Conservation (phyloP, 495 filamentous ascomycete genomes). For the Talaromyces nanjingensis region DNA sequence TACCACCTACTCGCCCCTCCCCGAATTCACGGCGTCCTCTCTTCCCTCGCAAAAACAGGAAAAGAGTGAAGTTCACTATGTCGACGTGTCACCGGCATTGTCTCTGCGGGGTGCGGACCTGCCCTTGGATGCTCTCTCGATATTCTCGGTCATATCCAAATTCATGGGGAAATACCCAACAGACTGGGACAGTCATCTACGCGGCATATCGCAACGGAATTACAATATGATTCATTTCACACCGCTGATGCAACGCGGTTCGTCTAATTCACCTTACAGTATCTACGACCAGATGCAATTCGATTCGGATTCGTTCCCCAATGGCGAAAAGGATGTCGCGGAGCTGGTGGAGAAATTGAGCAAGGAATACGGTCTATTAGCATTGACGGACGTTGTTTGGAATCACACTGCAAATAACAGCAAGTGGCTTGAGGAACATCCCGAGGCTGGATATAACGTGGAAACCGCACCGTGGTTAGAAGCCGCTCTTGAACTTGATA, state of each 20-base stretch:
- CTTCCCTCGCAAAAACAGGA: conserved; percentile 47
- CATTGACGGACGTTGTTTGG: conserved; percentile 93
- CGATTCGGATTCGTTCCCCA: conserved; percentile 75
- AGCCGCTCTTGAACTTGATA: conserved; percentile 81
- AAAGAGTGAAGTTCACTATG: conserved; percentile 71
- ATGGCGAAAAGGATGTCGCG: conserved; percentile 77
- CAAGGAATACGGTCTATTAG: conserved; percentile 73
- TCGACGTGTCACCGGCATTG: conserved; percentile 85
- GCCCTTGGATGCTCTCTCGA: conserved; percentile 77
- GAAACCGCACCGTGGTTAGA: conserved; percentile 90
- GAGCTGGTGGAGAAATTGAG: conserved; percentile 75
- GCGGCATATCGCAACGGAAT: conserved; percentile 76
- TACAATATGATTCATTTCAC: conserved; percentile 99
- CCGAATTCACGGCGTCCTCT: conserved; percentile 59
- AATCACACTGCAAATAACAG: conserved; percentile 98
- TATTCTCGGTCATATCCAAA: conserved; percentile 94
- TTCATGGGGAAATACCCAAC: conserved; percentile 90
- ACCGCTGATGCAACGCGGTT: conserved; percentile 79
- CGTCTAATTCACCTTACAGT: conserved; percentile 94
- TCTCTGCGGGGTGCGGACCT: conserved; percentile 60
- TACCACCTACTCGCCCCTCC: conserved; percentile 83
- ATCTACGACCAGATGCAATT: conserved; percentile 87
- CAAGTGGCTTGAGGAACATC: conserved; percentile 88
- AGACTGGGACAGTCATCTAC: conserved; percentile 83
- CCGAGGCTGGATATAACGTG: conserved; percentile 92